phyloP scores from a whole-genome alignment of 257 asterid species.

The Handroanthus guayacan region DNA sequence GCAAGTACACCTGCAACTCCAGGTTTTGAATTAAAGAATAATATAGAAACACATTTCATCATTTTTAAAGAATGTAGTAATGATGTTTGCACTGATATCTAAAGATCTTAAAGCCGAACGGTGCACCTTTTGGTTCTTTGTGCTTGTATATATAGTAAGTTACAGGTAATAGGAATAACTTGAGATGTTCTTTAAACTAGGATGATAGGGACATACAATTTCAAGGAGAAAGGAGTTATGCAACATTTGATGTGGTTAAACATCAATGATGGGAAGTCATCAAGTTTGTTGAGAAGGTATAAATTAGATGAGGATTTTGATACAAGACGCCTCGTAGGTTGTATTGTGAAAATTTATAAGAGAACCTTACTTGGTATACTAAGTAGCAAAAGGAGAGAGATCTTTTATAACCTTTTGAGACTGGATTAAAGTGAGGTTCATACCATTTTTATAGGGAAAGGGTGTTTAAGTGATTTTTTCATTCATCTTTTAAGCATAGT shows the following conservation, averaged over 20 bases:
- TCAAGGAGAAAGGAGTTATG: not conserved
- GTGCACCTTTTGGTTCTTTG: not conserved
- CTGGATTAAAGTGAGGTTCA: not conserved
- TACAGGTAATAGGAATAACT: not conserved
- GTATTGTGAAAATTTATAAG: not conserved
- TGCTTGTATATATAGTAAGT: not conserved
- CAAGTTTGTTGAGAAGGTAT: not conserved
- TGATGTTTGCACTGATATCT: not conserved
- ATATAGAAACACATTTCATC: not conserved
- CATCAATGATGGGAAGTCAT: not conserved
- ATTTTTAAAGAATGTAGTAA: not conserved
- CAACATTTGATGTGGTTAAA: not conserved
- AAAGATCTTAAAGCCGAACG: not conserved
- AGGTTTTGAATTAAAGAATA: constrained; percentile 49
- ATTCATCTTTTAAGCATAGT: not conserved
- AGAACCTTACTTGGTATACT: not conserved
- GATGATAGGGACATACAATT: not conserved
- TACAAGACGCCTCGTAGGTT: not conserved
- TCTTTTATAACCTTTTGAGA: not conserved
- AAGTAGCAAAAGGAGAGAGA: not conserved
- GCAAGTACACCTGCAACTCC: constrained; percentile 41
- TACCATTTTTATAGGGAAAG: not conserved
- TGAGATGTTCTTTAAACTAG: not conserved
- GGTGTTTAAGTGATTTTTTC: not conserved
- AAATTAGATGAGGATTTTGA: not conserved